Evolutionary conservation across 495 filamentous ascomycete genomes (phyloP).

Genomic region (Neurospora sp.): DNA sequence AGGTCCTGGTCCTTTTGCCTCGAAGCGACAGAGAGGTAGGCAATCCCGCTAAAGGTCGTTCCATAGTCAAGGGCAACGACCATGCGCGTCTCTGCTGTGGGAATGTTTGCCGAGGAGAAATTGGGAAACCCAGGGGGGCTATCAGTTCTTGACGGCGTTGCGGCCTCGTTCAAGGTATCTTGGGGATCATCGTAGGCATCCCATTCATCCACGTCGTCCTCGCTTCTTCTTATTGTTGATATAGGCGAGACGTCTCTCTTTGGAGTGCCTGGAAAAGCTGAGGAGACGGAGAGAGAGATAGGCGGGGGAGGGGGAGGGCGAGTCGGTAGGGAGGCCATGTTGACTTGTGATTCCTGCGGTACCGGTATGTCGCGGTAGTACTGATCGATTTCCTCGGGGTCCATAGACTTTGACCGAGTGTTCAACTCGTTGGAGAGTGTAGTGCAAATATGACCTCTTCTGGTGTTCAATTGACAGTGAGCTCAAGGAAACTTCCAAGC

Average conservation of each 20-base stretch:
- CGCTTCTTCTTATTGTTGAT: background rate
- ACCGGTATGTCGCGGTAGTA: background rate
- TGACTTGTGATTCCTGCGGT: background rate
- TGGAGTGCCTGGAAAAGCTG: background rate
- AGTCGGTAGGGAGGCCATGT: background rate
- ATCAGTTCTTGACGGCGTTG: background rate
- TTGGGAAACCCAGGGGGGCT: background rate
- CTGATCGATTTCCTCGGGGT: background rate
- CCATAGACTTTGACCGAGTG: background rate
- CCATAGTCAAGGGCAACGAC: constrained; percentile 28
- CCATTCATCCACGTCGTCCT: background rate
- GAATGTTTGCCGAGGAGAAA: background rate
- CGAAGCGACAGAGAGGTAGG: constrained; percentile 6
- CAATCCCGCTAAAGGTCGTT: constrained; percentile 24
- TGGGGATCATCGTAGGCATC: background rate
- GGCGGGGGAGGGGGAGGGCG: background rate
- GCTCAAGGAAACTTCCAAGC: background rate
- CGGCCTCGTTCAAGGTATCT: background rate
- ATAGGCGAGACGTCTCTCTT: background rate
- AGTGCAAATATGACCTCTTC: background rate
- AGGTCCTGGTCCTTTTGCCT: constrained; percentile 6
- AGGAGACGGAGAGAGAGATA: background rate
- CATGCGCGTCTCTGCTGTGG: constrained; percentile 10
- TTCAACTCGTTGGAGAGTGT: background rate
- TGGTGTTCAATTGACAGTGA: background rate